Evolutionary conservation across 805 yeast species (phyloP), one percentile per base, ranked within the genome.

Genomic region (Metschnikowia cerradonensis): DNA sequence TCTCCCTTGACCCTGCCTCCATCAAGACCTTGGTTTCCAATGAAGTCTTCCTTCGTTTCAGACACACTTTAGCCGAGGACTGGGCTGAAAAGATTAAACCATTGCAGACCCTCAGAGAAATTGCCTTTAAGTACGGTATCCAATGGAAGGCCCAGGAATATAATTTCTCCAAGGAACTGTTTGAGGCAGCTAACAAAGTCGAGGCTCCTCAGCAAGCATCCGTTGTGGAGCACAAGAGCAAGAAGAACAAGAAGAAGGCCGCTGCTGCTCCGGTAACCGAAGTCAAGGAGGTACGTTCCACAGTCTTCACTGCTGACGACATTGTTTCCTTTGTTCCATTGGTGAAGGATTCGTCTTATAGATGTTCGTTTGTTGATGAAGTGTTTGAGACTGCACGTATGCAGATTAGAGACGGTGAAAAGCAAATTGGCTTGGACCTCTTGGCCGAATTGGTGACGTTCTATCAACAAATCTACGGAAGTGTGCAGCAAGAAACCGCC

Each of bases 391-490:
- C 83, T 60, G 91, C 90, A 47, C 68, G 74, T 50, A 55, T 67
- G 23, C 70, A 71, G 56, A 62, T 74, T 50, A 64, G 67, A 35
- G 67, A 65, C 30, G 77, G 76, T 32, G 77, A 75, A 33, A 67
- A 61, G 53, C 81, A 79, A 6, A 71, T 80, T 26, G 96, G 91
- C 10, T 63, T 84, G 51, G 75, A 79, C 33, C 76, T 88, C 48
- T 70, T 91, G 57, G 68, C 76, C 31, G 96, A 92, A 66, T 76
- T 94, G 30, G 71, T 88, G 34, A 70, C 85, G 7, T 76, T 90
- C 49, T 81, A 82, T 55, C 96, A 90, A 65, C 96, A 90, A 63
- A 82, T 89, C 31, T 88, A 88, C 60, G 97, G 98, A 31, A 65
- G 77, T 26, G 78, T 92, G 31, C 94, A 91, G 61, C 79, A 86